phyloP scores from a whole-genome alignment of 2,329 filamentous ascomycete genomes.

The Ascochyta lentis region DNA sequence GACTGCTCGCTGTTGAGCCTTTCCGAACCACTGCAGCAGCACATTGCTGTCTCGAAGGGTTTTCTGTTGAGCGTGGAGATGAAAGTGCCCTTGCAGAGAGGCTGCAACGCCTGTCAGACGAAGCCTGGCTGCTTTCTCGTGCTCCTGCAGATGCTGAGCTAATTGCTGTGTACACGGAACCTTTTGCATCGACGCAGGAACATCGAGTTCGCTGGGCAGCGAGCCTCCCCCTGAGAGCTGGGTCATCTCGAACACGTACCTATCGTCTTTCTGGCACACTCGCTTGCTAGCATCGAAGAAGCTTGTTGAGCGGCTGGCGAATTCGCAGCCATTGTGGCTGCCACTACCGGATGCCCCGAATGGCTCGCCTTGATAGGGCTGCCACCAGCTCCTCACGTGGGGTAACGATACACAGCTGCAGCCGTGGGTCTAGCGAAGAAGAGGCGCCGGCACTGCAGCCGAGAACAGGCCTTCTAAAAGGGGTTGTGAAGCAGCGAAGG shows the following conservation, averaged over 20 bases:
- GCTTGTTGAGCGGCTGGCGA: not conserved
- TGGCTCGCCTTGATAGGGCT: slow-evolving; percentile 13
- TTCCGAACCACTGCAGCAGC: slow-evolving; percentile 1
- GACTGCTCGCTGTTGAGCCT: not conserved
- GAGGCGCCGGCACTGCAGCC: slow-evolving; percentile 2
- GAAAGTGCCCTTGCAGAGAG: slow-evolving; percentile 16
- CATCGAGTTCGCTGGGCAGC: not conserved
- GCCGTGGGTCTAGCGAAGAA: slow-evolving; percentile 1
- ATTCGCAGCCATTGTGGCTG: not conserved
- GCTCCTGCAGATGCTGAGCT: slow-evolving; percentile 1
- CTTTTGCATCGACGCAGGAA: not conserved
- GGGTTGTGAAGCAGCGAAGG: not conserved
- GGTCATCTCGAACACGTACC: not conserved
- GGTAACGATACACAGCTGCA: slow-evolving; percentile 15
- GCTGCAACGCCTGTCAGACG: slow-evolving; percentile 17
- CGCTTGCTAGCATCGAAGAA: not conserved
- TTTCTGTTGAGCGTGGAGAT: slow-evolving; percentile 18
- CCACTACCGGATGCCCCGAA: slow-evolving; percentile 12
- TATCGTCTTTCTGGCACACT: not conserved
- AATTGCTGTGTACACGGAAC: too few relatives aligned
- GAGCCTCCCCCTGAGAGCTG: not conserved
- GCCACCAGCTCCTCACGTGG: slow-evolving; percentile 12
- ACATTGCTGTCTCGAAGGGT: slow-evolving; percentile 3
- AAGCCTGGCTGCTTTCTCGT: not conserved
- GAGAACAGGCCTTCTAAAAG: not conserved